These are phyloP conservation scores for Candida chauliodis DNA, from an alignment of 805 yeast genomes.

Conservation along the genomic window DNA sequence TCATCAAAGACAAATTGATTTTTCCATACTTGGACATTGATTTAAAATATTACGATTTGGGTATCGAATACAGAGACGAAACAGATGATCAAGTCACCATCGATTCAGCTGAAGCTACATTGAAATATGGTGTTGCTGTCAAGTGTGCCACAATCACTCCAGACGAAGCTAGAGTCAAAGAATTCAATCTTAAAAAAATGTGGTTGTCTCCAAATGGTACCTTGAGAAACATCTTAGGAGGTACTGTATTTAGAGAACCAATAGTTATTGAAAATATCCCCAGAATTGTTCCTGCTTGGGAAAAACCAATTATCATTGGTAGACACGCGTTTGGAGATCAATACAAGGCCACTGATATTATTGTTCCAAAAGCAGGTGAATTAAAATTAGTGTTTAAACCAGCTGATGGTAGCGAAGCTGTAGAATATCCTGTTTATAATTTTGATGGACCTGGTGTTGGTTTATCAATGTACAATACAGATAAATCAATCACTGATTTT, in stretches of 20 bases:
- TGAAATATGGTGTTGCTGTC: slow-evolving; percentile 87
- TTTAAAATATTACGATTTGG: slow-evolving; percentile 86
- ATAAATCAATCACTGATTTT: slow-evolving; percentile 82
- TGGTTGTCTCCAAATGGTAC: slow-evolving; percentile 98
- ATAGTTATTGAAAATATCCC: slow-evolving; percentile 89
- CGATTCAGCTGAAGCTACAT: slow-evolving; percentile 87
- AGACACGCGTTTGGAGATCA: slow-evolving; percentile 98
- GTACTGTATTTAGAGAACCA: slow-evolving; percentile 96
- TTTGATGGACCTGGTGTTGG: slow-evolving; percentile 77
- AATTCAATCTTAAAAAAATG: slow-evolving; percentile 89
- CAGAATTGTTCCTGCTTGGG: slow-evolving; percentile 87
- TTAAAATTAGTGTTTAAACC: slow-evolving; percentile 77
- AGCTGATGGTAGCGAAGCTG: slow-evolving; percentile 52
- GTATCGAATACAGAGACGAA: slow-evolving; percentile 79
- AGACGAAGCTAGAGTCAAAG: slow-evolving; percentile 91
- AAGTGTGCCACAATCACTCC: slow-evolving; percentile 99
- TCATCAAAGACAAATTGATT: slow-evolving; percentile 81
- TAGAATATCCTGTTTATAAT: slow-evolving; percentile 61
- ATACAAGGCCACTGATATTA: slow-evolving; percentile 86
- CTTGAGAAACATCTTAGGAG: slow-evolving; percentile 90
- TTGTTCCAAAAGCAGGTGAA: slow-evolving; percentile 76
- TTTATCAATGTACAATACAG: slow-evolving; percentile 93
- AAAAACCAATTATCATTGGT: slow-evolving; percentile 92
- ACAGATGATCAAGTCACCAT: slow-evolving; percentile 86
- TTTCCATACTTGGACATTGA: slow-evolving; percentile 83